Conservation (phyloP, 768 basidiomycete genomes). For the Rhizopogon sp. region DNA sequence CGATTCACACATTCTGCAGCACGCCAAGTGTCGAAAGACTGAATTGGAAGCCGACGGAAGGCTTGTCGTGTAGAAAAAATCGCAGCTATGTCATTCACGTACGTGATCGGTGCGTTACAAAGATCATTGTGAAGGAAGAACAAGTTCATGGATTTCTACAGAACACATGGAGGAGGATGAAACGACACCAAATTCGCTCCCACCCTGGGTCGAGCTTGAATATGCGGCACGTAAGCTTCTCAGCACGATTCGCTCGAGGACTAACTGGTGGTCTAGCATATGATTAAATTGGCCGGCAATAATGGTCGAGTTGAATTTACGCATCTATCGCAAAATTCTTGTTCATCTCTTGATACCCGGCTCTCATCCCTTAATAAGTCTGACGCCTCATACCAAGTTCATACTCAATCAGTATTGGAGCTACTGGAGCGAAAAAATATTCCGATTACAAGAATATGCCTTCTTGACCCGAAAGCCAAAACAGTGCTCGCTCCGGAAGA, state of each 20-base stretch:
- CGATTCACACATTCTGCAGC: not conserved
- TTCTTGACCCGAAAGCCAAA: slow-evolving; percentile 90
- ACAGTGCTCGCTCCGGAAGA: slow-evolving; percentile 69
- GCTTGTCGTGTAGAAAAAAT: not conserved
- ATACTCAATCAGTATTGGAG: slow-evolving; percentile 12
- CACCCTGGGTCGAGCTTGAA: slow-evolving; percentile 91
- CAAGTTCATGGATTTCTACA: slow-evolving; percentile 22
- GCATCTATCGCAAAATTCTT: slow-evolving; percentile 73
- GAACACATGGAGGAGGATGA: slow-evolving; percentile 98
- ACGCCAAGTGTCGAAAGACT: not conserved
- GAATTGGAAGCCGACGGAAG: not conserved
- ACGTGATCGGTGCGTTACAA: slow-evolving; percentile 48
- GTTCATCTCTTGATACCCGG: slow-evolving; percentile 40
- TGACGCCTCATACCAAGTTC: slow-evolving; percentile 18
- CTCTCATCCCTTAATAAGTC: slow-evolving; percentile 6
- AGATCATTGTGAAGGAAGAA: not conserved
- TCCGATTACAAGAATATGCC: slow-evolving; percentile 63
- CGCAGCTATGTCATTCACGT: slow-evolving; percentile 39
- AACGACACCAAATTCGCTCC: slow-evolving; percentile 59
- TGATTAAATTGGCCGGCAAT: slow-evolving; percentile 72
- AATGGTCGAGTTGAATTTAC: slow-evolving; percentile 74
- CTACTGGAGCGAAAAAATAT: slow-evolving; percentile 19
- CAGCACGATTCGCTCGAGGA: slow-evolving; percentile 3
- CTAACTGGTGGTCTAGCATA: slow-evolving; percentile 50
- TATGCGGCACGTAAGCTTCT: slow-evolving; percentile 53